phyloP scores from a whole-genome alignment of 345 rosid genomes.

The Camelina sativa region DNA sequence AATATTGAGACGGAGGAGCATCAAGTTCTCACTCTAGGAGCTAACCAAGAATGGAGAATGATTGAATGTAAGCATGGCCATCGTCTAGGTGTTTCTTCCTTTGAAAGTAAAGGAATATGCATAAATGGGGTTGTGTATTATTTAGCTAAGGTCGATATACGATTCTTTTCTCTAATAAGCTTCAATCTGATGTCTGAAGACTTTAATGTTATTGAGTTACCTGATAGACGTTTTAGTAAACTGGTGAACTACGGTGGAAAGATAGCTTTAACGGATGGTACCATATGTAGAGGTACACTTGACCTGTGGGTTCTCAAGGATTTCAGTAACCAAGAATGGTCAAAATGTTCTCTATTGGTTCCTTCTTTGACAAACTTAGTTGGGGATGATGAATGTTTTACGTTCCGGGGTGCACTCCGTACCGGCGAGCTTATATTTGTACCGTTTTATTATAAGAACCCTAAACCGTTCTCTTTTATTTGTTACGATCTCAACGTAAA shows the following conservation, averaged over 20 bases:
- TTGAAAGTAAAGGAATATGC: neutral
- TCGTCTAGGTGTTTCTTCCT: neutral
- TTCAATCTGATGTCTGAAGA: constrained; percentile 1
- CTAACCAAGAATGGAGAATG: constrained; percentile 5
- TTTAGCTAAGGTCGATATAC: neutral
- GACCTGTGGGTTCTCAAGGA: constrained; percentile 1
- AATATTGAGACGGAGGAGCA: neutral
- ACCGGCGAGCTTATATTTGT: constrained; percentile 6
- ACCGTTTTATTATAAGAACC: neutral
- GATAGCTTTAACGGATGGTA: neutral
- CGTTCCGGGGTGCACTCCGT: neutral
- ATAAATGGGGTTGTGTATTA: constrained; percentile 5
- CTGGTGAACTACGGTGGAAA: neutral
- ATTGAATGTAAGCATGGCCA: constrained; percentile 3
- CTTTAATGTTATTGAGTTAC: neutral
- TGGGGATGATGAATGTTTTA: neutral
- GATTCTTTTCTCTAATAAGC: neutral
- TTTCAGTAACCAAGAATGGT: constrained; percentile 5
- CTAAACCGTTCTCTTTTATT: neutral
- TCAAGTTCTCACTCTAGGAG: constrained; percentile 8
- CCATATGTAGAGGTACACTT: neutral
- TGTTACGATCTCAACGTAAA: neutral
- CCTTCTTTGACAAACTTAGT: neutral
- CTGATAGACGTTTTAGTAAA: neutral
- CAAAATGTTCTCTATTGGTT: neutral